Conservation (phyloP, 306 rosid genomes). For the Prunus armeniaca region DNA sequence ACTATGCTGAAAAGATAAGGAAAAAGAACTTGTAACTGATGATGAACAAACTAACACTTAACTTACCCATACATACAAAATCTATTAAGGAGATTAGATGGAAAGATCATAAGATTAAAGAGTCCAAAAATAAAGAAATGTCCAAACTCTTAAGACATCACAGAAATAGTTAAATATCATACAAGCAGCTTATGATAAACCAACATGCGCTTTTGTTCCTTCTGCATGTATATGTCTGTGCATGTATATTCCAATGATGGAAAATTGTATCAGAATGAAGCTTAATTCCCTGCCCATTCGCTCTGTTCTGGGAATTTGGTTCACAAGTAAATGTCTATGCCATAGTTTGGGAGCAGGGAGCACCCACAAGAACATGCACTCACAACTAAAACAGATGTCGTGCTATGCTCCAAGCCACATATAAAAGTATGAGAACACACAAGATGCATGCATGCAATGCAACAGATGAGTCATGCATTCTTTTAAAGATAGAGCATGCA, state of each 20-base stretch:
- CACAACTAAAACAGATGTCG: neutral
- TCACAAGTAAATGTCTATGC: neutral
- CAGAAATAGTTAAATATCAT: neutral
- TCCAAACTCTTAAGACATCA: neutral
- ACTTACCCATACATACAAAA: neutral
- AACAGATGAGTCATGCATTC: neutral
- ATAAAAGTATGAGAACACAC: neutral
- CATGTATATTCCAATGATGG: neutral
- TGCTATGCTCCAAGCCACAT: neutral
- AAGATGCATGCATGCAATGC: neutral
- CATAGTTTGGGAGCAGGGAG: neutral
- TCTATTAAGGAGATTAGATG: neutral
- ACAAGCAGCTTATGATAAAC: neutral
- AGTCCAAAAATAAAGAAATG: neutral
- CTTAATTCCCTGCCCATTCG: conserved; percentile 3
- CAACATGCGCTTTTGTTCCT: neutral
- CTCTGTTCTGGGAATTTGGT: conserved; percentile 12
- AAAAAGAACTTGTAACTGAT: conserved; percentile 15
- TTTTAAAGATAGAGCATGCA: neutral
- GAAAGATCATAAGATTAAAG: neutral
- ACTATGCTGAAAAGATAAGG: conserved; percentile 54
- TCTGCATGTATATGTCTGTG: neutral
- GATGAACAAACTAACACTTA: conserved; percentile 5
- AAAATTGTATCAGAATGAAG: neutral
- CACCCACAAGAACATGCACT: conserved; percentile 6